Percentiles rank a stretch among this genome's conserved stretches.
phyloP scores from a whole-genome alignment of 768 basidiomycete species.

The Macrolepiota dolichaula region DNA sequence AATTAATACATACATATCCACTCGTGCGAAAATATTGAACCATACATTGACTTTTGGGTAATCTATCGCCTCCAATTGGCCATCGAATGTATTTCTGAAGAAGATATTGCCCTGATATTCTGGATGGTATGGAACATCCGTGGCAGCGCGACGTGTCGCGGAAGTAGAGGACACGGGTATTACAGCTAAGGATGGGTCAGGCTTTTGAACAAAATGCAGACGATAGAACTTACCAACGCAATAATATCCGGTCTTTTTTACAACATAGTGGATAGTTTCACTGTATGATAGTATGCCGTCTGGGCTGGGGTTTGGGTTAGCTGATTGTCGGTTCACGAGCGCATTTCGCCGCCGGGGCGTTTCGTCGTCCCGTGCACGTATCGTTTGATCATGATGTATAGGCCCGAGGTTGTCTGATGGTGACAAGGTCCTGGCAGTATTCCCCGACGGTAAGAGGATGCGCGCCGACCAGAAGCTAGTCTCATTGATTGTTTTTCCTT shows the following conservation, averaged over 20 bases:
- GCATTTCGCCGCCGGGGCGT: slow-evolving; percentile 38
- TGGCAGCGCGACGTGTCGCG: slow-evolving; percentile 32
- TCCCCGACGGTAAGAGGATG: slow-evolving; percentile 53
- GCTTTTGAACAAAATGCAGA: background rate
- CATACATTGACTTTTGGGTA: slow-evolving; percentile 96
- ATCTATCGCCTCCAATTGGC: slow-evolving; percentile 87
- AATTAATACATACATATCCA: background rate
- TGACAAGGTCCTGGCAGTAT: slow-evolving; percentile 21
- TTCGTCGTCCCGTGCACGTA: slow-evolving; percentile 41
- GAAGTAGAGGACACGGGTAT: slow-evolving; percentile 84
- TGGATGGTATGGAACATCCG: slow-evolving; percentile 66
- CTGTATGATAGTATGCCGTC: slow-evolving; percentile 51
- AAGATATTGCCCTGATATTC: slow-evolving; percentile 74
- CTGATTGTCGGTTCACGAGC: slow-evolving; percentile 20
- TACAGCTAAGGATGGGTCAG: slow-evolving; percentile 47
- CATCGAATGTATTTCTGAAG: slow-evolving; percentile 87
- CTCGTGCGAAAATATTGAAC: slow-evolving; percentile 7
- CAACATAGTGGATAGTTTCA: slow-evolving; percentile 77
- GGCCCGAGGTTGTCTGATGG: slow-evolving; percentile 51
- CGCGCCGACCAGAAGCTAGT: slow-evolving; percentile 90
- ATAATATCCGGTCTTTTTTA: slow-evolving; percentile 90
- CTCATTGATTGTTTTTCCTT: slow-evolving; percentile 54
- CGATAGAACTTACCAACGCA: slow-evolving; percentile 74
- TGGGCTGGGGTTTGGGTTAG: slow-evolving; percentile 39
- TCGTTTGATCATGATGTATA: slow-evolving; percentile 40